These are phyloP conservation scores for Ophiostoma perfectum DNA, from an alignment of 2,329 filamentous ascomycete species.

Conservation along the genomic window DNA sequence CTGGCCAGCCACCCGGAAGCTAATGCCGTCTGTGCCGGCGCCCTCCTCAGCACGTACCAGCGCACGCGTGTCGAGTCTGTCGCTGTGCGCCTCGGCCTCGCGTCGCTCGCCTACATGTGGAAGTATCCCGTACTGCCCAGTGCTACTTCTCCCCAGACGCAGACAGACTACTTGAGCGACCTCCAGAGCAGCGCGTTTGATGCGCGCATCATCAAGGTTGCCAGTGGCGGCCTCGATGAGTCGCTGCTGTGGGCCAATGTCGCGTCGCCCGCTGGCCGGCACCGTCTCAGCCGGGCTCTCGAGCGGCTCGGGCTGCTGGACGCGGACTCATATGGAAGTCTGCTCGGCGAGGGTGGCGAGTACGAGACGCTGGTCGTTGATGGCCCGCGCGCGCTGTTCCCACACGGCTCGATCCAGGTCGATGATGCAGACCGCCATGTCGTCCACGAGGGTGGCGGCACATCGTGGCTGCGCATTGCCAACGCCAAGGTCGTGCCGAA, in stretches of 20 bases:
- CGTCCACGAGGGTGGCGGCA: conserved; percentile 67
- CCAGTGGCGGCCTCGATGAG: conserved; percentile 81
- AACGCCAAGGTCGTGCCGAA: conserved; percentile 51
- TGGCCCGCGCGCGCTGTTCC: conserved; percentile 69
- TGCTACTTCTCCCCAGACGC: conserved; percentile 28
- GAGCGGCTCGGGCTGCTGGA: conserved; percentile 61
- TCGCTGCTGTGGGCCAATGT: conserved; percentile 76
- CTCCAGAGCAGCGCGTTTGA: conserved; percentile 76
- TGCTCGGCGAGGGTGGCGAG: conserved; percentile 89
- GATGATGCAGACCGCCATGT: conserved; percentile 47
- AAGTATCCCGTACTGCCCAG: conserved; percentile 71
- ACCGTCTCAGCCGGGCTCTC: conserved; percentile 49
- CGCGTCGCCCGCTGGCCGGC: conserved; percentile 48
- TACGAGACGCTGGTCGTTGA: conserved; percentile 89
- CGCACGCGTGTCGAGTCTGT: conserved; percentile 92
- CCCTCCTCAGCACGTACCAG: conserved; percentile 93
- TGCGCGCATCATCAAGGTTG: conserved; percentile 90
- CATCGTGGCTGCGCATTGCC: conserved; percentile 62
- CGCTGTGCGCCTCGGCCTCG: conserved; percentile 73
- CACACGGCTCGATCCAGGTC: conserved; percentile 54
- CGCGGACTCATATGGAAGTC: conserved; percentile 29
- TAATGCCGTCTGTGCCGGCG: conserved; percentile 83
- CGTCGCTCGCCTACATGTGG: conserved; percentile 84
- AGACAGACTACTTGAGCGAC: conserved; percentile 54
- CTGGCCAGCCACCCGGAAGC: conserved; percentile 66